Conservation (phyloP, 805 yeast species). For the Torulaspora delbrueckii region DNA sequence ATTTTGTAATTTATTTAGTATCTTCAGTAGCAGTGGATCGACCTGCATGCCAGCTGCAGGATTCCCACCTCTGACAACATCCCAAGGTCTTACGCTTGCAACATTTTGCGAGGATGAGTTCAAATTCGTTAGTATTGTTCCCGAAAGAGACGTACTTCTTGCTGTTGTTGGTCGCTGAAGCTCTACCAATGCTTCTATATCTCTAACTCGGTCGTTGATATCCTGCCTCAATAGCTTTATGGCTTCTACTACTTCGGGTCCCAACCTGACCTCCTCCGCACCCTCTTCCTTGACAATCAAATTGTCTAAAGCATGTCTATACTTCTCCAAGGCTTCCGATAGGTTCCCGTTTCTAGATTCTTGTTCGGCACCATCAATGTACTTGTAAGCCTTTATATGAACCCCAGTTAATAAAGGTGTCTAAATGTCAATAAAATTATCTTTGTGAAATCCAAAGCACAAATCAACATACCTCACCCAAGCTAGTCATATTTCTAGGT, state of each 20-base stretch:
- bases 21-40: slow-evolving; percentile 20
- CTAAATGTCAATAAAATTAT: not conserved
- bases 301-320: slow-evolving; percentile 18
- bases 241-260: slow-evolving; percentile 35
- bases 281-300: slow-evolving; percentile 10
- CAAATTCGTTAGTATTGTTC: slow-evolving; percentile 11
- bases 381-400: slow-evolving; percentile 41
- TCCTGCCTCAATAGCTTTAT: slow-evolving; percentile 31
- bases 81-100: slow-evolving; percentile 15
- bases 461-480: slow-evolving; percentile 9
- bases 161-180: slow-evolving; percentile 18
- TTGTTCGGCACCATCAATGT: slow-evolving; percentile 51
- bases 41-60: slow-evolving; percentile 5
- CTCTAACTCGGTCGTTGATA: slow-evolving; percentile 32
- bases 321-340: slow-evolving; percentile 38
- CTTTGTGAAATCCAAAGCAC: not conserved
- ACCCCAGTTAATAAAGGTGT: not conserved
- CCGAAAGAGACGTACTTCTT: slow-evolving; percentile 28
- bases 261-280: slow-evolving; percentile 22
- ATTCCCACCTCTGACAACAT: slow-evolving; percentile 7
- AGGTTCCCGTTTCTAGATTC: slow-evolving; percentile 42
- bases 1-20: slow-evolving; percentile 21
- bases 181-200: slow-evolving; percentile 29
- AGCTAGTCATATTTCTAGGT: slow-evolving; percentile 2
- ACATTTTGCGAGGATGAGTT: slow-evolving; percentile 15